phyloP scores from a whole-genome alignment of 345 rosid species.

The Carallia brachiata region DNA sequence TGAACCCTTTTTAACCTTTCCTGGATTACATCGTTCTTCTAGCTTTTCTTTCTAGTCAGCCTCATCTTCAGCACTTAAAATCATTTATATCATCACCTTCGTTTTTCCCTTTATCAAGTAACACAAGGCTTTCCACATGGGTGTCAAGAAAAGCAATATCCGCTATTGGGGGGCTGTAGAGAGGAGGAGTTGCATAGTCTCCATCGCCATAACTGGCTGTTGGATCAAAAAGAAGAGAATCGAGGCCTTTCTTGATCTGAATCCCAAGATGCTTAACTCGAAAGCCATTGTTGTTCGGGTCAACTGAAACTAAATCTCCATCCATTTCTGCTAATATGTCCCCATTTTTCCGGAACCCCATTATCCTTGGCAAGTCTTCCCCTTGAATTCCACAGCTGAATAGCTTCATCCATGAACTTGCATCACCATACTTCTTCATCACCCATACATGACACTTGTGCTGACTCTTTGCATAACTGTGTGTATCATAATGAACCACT shows the following conservation, averaged over 20 bases:
- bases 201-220: not conserved
- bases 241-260: not conserved
- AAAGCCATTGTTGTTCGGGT: not conserved
- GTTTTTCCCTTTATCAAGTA: not conserved
- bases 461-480: not conserved
- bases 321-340: not conserved
- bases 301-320: not conserved
- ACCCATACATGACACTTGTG: not conserved
- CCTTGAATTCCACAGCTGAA: not conserved
- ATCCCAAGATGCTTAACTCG: not conserved
- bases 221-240: not conserved
- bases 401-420: not conserved
- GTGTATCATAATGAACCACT: not conserved
- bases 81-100: not conserved
- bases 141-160: not conserved
- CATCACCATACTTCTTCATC: not conserved
- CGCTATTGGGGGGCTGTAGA: not conserved
- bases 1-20: too few relatives aligned
- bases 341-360: not conserved
- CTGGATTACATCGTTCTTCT: too few relatives aligned
- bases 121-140: not conserved
- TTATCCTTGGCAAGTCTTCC: not conserved
- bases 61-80: too few relatives aligned
- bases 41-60: too few relatives aligned
- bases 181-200: not conserved